Base-by-base conservation (phyloP, 2,329 filamentous ascomycete genomes). In the Talaromyces sp. region DNA sequence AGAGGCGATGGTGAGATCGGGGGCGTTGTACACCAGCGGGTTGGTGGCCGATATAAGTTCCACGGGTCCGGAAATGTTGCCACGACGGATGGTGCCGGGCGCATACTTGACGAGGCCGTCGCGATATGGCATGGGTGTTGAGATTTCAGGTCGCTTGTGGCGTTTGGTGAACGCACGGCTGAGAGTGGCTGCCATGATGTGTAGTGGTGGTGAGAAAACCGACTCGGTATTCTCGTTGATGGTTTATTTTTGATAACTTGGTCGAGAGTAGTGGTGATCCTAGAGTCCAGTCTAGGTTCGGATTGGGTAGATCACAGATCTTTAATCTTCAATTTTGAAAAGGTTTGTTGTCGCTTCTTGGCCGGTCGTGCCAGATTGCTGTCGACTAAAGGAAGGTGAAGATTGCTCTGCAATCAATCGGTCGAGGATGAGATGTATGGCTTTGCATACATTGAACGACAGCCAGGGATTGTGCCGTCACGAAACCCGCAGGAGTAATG, bases 11-110 rank as follows among this genome's bases (percentile, higher is more conserved):
- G 81, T 80, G 66, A 97, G 87, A 73, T 97, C 90, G 58, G 93
- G 93, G 9, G 95, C 93, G 73, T 93, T 93, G 83, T 96, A 96
- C 7, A 92, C 92, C 61, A 97, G 88, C 85, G 96, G 92, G 77
- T 98, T 99, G 69, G 95, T 98, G 5, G 93, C 96, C 64, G 95
- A 96, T 56, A 97, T 82, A 66, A 99, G 84, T 76, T 92, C 88
- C 60, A 96, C 84, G 0, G 95, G 95, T 2, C 84, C 86, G 1
- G 95, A 99, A 73, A 99, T 99, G 65, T 79, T 76, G 65, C 71
- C 76, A 56, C 79, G 76, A 63, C 79, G 77, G 68, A 81, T 80
- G 18, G 75, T 77, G 33, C 76, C 79, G 8, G 79, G 71, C 35
- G 75, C 72, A 63, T 79, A 80, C 68, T 76, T 77, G 63, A 75